Conservation (phyloP, 2,329 filamentous ascomycete genomes). For the Colletotrichum sp. region DNA sequence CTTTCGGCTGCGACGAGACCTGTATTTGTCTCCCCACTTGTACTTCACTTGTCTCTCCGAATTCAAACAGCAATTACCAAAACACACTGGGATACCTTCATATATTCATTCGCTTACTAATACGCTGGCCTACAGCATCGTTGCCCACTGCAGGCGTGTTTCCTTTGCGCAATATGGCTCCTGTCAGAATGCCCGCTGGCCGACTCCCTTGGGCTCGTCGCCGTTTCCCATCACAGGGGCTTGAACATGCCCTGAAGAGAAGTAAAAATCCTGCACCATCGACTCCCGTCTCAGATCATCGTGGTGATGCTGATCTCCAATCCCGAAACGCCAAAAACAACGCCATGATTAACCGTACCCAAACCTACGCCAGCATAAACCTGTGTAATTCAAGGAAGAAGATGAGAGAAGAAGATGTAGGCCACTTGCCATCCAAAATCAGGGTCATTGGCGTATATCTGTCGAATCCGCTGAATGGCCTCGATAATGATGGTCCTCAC, state of each 20-base stretch:
- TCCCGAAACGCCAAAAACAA: slow-evolving; percentile 1
- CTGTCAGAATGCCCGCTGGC: not conserved
- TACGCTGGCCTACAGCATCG: not conserved
- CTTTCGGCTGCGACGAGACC: not conserved
- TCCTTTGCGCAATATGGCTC: not conserved
- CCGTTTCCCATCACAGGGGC: not conserved
- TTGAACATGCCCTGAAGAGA: not conserved
- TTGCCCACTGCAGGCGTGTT: not conserved
- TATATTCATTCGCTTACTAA: slow-evolving; percentile 4
- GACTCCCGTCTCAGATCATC: not conserved
- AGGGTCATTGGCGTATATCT: not conserved
- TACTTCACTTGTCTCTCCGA: not conserved
- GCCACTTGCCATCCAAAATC: not conserved
- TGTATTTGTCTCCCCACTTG: not conserved
- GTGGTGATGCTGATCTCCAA: not conserved
- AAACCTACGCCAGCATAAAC: not conserved
- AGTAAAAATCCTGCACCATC: not conserved
- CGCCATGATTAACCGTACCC: not conserved
- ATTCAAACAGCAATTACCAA: not conserved
- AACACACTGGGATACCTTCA: slow-evolving; percentile 1
- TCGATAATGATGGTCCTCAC: not conserved
- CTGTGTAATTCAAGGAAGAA: not conserved
- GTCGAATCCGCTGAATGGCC: not conserved
- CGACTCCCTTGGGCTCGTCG: not conserved
- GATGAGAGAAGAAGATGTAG: not conserved